These are phyloP conservation scores for Allantophomopsis cytisporea DNA, from an alignment of 2,329 filamentous ascomycete genomes.

Conservation along the genomic window DNA sequence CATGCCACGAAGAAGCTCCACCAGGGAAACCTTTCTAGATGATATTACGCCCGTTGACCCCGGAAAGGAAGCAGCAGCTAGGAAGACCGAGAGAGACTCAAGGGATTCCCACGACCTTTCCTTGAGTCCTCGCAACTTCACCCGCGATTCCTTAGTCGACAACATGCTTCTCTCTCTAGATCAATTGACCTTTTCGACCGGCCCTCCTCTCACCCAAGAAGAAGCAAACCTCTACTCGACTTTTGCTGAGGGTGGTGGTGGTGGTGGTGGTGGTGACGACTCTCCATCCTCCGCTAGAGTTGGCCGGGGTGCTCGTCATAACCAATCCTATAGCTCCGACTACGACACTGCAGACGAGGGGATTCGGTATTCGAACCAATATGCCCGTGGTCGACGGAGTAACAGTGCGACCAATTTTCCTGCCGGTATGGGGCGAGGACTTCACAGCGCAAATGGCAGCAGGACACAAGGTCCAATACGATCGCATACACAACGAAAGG, in stretches of 20 bases:
- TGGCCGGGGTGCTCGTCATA: slow-evolving; percentile 19
- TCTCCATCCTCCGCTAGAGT: slow-evolving; percentile 10
- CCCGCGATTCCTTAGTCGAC: slow-evolving; percentile 82
- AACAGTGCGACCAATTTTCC: slow-evolving; percentile 69
- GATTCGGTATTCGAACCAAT: slow-evolving; percentile 35
- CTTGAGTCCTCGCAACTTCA: slow-evolving; percentile 60
- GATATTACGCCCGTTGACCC: slow-evolving; percentile 19
- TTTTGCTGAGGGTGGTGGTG: slow-evolving; percentile 2
- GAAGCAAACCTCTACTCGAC: slow-evolving; percentile 15
- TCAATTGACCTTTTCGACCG: slow-evolving; percentile 51
- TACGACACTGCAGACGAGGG: slow-evolving; percentile 39
- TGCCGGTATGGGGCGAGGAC: slow-evolving; percentile 34
- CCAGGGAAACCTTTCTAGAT: slow-evolving; percentile 18
- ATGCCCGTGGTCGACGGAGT: slow-evolving; percentile 52
- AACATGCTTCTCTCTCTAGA: slow-evolving; percentile 93
- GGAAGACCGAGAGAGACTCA: slow-evolving; percentile 8
- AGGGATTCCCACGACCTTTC: slow-evolving; percentile 60
- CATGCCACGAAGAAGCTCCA: slow-evolving; percentile 13
- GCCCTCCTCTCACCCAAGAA: slow-evolving; percentile 11
- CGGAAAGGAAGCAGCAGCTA: slow-evolving; percentile 10
- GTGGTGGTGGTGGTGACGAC: slow-evolving; percentile 7
- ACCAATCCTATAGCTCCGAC: slow-evolving; percentile 48
- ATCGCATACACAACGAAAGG: slow-evolving; percentile 41
- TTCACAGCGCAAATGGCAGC: slow-evolving; percentile 2
- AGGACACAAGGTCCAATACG: slow-evolving; percentile 5